Base-by-base conservation (phyloP, 2,329 filamentous ascomycete species). In the Cylindrodendrum hubeiense region DNA sequence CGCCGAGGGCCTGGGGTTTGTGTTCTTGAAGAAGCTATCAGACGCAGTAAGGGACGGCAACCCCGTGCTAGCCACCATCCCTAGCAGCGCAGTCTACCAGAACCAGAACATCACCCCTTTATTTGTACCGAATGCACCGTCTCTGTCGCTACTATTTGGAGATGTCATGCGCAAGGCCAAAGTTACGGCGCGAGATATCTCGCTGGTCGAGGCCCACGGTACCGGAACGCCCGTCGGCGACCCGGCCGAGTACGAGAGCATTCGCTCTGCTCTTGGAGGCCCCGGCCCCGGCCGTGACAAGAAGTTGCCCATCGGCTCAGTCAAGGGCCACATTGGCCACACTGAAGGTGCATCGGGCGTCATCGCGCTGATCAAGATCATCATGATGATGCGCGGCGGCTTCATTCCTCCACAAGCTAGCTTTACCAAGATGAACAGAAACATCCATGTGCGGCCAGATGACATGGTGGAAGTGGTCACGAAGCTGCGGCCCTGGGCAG, bases 221-320 rank as follows among this genome's bases (percentile, higher is more conserved):
- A 87, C 86, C 0, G 85, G 85, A 12, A 88, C 86, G 12, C 76
- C 77, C 22, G 81, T 83, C 1, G 86, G 86, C 6, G 86, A 88
- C 62, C 84, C 85, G 1, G 81, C 82, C 10, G 86, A 88, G 65
- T 66, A 69, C 5, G 58, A 63, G 4, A 67, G 69, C 30, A 65
- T 72, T 51, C 56, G 67, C 2, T 7, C n/a, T 17, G 33, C 51
- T 22, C 52, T 67, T 6, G 24, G 63, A 12, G 62, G 62, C 13
- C 17, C 61, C 69, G 0, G 49, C n/a, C 30, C 30, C 79, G 30
- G 15, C n/a, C 50, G 50, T 7, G 39, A 15, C 15, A 47, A 69
- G 4, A 33, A 54, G 3, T 60, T 74, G 26, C 22, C 54, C 21
- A 44, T 76, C 1, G 67, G 70, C 24, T 67, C 72, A 9, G 60